These are phyloP conservation scores for Tetracladium setigerum DNA, from an alignment of 495 filamentous ascomycete species.

Conservation along the genomic window DNA sequence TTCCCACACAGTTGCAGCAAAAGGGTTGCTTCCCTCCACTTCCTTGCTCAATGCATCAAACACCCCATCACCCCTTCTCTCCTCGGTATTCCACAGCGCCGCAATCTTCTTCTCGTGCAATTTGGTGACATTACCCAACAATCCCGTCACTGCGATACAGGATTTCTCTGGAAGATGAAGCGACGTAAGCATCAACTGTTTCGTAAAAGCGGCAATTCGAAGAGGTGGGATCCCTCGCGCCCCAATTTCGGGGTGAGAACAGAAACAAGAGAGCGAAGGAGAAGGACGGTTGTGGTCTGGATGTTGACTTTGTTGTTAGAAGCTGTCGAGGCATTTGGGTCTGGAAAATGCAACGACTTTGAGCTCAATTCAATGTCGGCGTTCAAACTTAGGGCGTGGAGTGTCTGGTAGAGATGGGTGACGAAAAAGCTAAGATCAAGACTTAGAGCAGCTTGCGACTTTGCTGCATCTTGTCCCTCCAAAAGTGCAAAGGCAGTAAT, in stretches of 20 bases:
- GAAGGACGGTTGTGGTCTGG: conserved; percentile 82
- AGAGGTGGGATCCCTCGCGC: conserved; percentile 58
- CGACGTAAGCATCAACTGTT: conserved; percentile 73
- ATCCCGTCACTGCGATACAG: conserved; percentile 61
- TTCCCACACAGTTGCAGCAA: conserved; percentile 87
- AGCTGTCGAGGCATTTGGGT: conserved; percentile 40
- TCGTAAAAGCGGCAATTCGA: conserved; percentile 85
- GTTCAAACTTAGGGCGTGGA: conserved; percentile 69
- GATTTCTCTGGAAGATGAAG: conserved; percentile 89
- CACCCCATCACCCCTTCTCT: conserved; percentile 67
- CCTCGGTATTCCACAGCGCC: conserved; percentile 77
- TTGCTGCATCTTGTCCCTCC: conserved; percentile 78
- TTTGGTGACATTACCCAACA: conserved; percentile 68
- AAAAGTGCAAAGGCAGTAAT: conserved; percentile 92
- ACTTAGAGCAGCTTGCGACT: conserved; percentile 52
- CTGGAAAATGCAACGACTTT: conserved; percentile 71
- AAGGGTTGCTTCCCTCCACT: conserved; percentile 79
- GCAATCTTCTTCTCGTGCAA: conserved; percentile 62
- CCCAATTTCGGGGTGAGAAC: conserved; percentile 62
- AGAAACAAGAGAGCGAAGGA: conserved; percentile 75
- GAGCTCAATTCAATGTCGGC: conserved; percentile 79
- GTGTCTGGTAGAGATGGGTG: conserved; percentile 78
- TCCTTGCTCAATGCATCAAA: conserved; percentile 50
- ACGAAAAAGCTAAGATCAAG: conserved; percentile 94
- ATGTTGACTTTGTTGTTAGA: conserved; percentile 72